These are phyloP conservation scores for Collybia sordida DNA, from an alignment of 768 basidiomycete genomes.

Conservation along the genomic window DNA sequence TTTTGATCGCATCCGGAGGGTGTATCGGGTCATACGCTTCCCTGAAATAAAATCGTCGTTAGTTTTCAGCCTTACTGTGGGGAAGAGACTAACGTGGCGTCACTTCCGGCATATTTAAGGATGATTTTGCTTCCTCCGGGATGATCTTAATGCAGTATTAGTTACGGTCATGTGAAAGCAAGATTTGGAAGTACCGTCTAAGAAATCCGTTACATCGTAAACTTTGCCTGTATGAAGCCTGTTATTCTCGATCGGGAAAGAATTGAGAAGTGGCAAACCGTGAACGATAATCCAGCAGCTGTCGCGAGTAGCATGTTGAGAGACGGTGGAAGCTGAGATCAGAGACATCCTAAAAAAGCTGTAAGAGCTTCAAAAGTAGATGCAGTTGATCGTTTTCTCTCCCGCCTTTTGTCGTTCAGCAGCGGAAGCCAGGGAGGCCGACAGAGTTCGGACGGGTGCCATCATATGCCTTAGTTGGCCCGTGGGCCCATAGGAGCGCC, in stretches of 20 bases:
- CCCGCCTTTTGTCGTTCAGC: slow-evolving; percentile 1
- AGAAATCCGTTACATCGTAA: slow-evolving; percentile 75
- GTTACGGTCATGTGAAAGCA: slow-evolving; percentile 2
- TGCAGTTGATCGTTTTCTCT: not conserved
- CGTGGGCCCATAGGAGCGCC: slow-evolving; percentile 3
- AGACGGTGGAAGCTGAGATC: slow-evolving; percentile 28
- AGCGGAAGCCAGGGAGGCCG: slow-evolving; percentile 8
- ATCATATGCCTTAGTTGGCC: not conserved
- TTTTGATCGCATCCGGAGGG: slow-evolving; percentile 74
- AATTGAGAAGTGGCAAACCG: slow-evolving; percentile 36
- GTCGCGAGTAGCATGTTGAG: slow-evolving; percentile 51
- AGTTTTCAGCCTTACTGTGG: not conserved
- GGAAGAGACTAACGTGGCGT: slow-evolving; percentile 64
- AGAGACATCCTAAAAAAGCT: not conserved
- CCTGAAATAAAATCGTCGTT: slow-evolving; percentile 27
- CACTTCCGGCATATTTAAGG: slow-evolving; percentile 84
- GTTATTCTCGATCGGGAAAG: not conserved
- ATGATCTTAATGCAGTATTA: slow-evolving; percentile 46
- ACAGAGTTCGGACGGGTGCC: not conserved
- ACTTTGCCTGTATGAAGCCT: slow-evolving; percentile 49
- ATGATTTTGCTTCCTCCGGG: slow-evolving; percentile 81
- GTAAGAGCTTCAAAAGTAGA: not conserved
- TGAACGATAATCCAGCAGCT: slow-evolving; percentile 84
- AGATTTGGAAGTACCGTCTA: slow-evolving; percentile 46
- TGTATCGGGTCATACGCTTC: slow-evolving; percentile 86